These are phyloP conservation scores for Aspergillus novoparasiticus DNA, from an alignment of 2,329 filamentous ascomycete genomes.

Conservation along the genomic window DNA sequence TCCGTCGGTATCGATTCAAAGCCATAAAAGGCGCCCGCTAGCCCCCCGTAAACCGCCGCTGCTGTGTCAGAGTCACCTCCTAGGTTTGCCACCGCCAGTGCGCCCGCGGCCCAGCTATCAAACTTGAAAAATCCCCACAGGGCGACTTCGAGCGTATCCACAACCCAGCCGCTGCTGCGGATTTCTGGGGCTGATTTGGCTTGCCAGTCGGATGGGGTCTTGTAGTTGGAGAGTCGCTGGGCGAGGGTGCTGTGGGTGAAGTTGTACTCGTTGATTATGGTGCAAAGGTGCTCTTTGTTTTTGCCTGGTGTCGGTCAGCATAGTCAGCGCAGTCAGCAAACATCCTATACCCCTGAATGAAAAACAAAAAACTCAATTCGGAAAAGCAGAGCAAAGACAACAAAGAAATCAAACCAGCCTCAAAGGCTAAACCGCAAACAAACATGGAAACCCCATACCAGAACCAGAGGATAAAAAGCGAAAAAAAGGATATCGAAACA, in stretches of 20 bases:
- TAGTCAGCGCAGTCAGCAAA: neutral
- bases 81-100: conserved; percentile 45
- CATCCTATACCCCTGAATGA: neutral
- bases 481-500: neutral
- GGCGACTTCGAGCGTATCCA: conserved; percentile 46
- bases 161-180: conserved; percentile 43
- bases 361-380: neutral
- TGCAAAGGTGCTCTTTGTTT: conserved; percentile 20
- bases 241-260: conserved; percentile 16
- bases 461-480: neutral
- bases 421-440: neutral
- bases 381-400: neutral
- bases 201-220: conserved; percentile 30
- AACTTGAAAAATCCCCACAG: conserved; percentile 48
- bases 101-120: conserved; percentile 40
- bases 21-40: conserved; percentile 47
- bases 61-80: conserved; percentile 50
- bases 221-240: conserved; percentile 16
- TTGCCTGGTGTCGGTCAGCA: conserved; percentile 9
- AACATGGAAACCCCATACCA: neutral
- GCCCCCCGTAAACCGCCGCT: conserved; percentile 47
- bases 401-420: neutral
- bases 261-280: conserved; percentile 7
- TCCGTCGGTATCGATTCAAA: conserved; percentile 34
- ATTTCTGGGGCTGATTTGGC: conserved; percentile 26